These are phyloP conservation scores for Fraxinus sp. DNA, from an alignment of 305 asterid species.

Conservation along the genomic window DNA sequence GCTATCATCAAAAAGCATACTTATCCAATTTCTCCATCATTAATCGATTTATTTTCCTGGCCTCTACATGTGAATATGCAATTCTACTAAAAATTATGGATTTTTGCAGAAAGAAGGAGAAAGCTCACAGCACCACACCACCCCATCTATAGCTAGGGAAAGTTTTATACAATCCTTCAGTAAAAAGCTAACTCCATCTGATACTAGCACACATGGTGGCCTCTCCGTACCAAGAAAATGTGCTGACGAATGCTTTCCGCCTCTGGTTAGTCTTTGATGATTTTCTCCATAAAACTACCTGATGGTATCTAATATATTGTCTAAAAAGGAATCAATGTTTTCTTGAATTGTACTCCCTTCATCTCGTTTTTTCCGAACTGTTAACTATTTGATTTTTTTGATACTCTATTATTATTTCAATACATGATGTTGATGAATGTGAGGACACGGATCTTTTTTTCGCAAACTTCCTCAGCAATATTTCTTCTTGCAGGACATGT, in stretches of 20 bases:
- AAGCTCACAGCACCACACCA: not conserved
- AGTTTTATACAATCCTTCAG: not conserved
- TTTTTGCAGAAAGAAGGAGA: not conserved
- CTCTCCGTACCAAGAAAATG: not conserved
- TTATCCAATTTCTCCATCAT: not conserved
- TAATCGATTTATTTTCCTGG: not conserved
- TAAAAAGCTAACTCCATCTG: conserved; percentile 2
- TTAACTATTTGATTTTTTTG: not conserved
- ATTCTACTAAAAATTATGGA: not conserved
- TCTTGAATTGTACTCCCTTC: not conserved
- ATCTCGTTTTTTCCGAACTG: not conserved
- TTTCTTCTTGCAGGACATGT: conserved; percentile 10
- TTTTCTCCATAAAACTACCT: not conserved
- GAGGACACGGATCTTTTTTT: not conserved
- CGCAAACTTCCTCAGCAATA: not conserved
- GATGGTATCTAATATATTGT: not conserved
- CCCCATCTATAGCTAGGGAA: not conserved
- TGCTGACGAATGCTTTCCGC: not conserved
- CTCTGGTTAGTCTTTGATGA: not conserved
- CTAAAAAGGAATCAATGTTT: not conserved
- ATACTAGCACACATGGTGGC: not conserved
- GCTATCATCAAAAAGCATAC: not conserved
- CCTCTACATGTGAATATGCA: not conserved
- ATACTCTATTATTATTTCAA: not conserved
- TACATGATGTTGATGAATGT: not conserved